Evolutionary conservation across 148 eudicot species (phyloP).

Genomic region (Suaeda aralocaspica): DNA sequence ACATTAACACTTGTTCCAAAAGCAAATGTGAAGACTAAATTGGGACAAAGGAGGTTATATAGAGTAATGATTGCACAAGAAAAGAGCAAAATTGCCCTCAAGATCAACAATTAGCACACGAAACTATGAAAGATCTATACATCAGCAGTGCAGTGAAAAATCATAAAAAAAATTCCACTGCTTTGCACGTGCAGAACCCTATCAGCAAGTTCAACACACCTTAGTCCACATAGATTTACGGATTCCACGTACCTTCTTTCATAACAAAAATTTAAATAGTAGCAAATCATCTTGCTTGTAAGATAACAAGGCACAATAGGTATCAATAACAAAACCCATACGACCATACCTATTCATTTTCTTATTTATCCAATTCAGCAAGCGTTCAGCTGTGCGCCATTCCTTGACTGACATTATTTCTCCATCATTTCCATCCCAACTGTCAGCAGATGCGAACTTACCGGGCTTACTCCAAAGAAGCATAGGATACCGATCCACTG

Average conservation of each 20-base stretch:
- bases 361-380: conserved; percentile 85
- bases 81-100: neutral
- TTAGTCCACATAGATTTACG: neutral
- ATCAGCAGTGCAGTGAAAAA: neutral
- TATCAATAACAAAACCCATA: too few relatives aligned
- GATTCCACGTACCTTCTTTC: neutral
- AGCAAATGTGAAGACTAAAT: neutral
- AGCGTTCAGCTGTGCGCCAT: conserved; percentile 69
- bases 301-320: neutral
- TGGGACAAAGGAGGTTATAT: neutral
- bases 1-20: too few relatives aligned
- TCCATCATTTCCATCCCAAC: conserved; percentile 58
- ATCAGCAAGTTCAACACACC: neutral
- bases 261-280: neutral
- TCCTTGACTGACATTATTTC: conserved; percentile 55
- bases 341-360: conserved; percentile 62
- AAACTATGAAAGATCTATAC: neutral
- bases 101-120: neutral
- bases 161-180: too few relatives aligned
- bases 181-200: neutral
- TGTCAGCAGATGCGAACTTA: conserved; percentile 50
- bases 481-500: conserved; percentile 71
- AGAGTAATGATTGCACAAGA: neutral
- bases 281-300: neutral
- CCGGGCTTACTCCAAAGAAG: conserved; percentile 79